Conservation (phyloP, 2,329 filamentous ascomycete species). For the Dothistroma pini region DNA sequence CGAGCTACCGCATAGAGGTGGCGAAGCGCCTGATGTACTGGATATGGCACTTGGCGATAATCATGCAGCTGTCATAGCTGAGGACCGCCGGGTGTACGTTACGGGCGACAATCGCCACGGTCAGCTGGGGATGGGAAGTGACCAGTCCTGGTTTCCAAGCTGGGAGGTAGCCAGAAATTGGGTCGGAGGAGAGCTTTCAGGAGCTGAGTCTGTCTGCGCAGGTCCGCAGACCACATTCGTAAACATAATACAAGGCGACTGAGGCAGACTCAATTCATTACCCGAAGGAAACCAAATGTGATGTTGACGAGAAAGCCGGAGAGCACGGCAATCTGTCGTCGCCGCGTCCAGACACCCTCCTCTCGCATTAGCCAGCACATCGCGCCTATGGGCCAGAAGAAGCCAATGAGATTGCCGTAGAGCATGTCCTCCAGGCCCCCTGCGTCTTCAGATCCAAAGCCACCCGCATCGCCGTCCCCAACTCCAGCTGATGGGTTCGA, state of each 20-base stretch:
- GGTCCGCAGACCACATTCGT: conserved; percentile 27
- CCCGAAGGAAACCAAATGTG: conserved; percentile 66
- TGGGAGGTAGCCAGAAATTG: conserved; percentile 26
- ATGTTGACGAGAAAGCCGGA: conserved; percentile 79
- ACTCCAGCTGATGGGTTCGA: conserved; percentile 34
- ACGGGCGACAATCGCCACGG: conserved; percentile 57
- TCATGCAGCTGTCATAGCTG: conserved; percentile 56
- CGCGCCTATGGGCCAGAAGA: conserved; percentile 89
- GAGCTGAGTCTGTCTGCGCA: conserved; percentile 18
- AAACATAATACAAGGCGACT: conserved; percentile 1
- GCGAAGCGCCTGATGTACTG: conserved; percentile 43
- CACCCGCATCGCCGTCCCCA: conserved; percentile 39
- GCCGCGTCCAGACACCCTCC: conserved; percentile 79
- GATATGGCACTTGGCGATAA: conserved; percentile 58
- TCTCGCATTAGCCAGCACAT: conserved; percentile 81
- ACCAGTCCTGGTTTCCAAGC: conserved; percentile 21
- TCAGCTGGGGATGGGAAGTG: conserved; percentile 50
- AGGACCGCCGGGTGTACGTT: conserved; percentile 50
- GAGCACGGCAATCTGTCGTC: conserved; percentile 81
- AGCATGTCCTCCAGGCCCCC: conserved; percentile 79
- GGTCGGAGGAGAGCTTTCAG: neutral
- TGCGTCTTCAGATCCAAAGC: conserved; percentile 53
- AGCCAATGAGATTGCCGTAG: conserved; percentile 84
- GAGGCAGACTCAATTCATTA: conserved; percentile 41
- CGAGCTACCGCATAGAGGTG: conserved; percentile 39